A percentile compares a stretch with the other conserved stretches of the same genome.
Evolutionary conservation across 345 rosid genomes (phyloP).

Genomic region (Brassica rapa): DNA sequence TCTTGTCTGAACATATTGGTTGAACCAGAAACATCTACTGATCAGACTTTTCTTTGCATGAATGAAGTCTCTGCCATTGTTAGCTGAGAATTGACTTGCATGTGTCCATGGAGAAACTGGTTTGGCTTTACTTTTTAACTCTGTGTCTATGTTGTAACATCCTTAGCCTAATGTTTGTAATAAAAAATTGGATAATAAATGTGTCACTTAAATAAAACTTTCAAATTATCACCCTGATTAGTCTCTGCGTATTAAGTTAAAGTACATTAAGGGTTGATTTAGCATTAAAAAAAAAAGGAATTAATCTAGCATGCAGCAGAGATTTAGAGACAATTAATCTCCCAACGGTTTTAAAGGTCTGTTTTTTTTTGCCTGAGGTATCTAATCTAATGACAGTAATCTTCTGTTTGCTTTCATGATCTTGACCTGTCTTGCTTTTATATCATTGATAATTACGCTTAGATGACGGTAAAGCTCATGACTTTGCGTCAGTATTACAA

Average conservation of each 20-base stretch:
- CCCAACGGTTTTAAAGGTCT: conserved; percentile 51
- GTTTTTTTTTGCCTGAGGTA: conserved; percentile 67
- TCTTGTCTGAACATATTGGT: conserved; percentile 11
- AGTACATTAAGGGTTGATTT: conserved; percentile 18
- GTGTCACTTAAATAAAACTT: conserved; percentile 20
- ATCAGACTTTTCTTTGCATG: conserved; percentile 32
- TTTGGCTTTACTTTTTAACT: conserved; percentile 12
- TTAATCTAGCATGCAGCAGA: conserved; percentile 49
- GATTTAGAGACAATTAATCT: conserved; percentile 38
- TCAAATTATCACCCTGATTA: not conserved
- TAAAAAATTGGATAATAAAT: conserved; percentile 12
- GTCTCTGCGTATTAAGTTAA: not conserved
- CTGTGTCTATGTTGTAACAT: not conserved
- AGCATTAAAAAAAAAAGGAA: not conserved
- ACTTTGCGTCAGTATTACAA: conserved; percentile 27
- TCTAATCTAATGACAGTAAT: conserved; percentile 56
- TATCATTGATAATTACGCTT: conserved; percentile 6
- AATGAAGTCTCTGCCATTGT: conserved; percentile 43
- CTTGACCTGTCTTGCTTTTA: conserved; percentile 6
- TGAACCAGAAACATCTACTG: not conserved
- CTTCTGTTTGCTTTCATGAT: conserved; percentile 1
- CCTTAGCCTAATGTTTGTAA: not conserved
- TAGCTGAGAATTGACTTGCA: conserved; percentile 49
- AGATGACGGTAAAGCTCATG: conserved; percentile 18
- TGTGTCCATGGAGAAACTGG: conserved; percentile 23